Evolutionary conservation across 345 rosid species (phyloP).

Genomic region (Citrus hindsii): DNA sequence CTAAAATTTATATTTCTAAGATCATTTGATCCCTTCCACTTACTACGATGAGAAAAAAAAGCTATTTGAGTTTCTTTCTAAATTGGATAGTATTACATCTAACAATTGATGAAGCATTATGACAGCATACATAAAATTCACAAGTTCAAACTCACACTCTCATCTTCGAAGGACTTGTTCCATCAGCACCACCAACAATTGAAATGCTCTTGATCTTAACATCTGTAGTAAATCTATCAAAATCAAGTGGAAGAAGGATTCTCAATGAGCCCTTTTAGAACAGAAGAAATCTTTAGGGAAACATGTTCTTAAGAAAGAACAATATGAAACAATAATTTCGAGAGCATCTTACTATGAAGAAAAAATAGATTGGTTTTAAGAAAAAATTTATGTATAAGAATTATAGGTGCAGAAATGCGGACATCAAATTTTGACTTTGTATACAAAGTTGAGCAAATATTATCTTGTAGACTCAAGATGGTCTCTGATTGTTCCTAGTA

Average conservation of each 20-base stretch:
- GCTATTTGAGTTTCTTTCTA: not conserved
- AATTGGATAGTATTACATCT: not conserved
- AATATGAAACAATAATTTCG: not conserved
- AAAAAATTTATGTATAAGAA: not conserved
- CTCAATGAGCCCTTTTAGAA: not conserved
- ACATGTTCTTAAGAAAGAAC: not conserved
- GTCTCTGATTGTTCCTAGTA: not conserved
- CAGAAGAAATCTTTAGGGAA: not conserved
- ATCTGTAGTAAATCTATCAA: conserved; percentile 81
- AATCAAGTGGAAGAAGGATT: conserved; percentile 10
- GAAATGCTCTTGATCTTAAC: conserved; percentile 96
- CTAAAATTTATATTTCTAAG: not conserved
- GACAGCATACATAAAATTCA: not conserved
- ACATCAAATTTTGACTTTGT: too few species aligned
- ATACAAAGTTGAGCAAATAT: too few species aligned
- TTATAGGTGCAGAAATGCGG: too few species aligned
- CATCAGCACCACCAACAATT: conserved; percentile 81
- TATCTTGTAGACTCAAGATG: not conserved
- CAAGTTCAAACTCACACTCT: conserved; percentile 65
- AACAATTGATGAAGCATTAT: not conserved
- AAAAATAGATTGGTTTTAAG: not conserved
- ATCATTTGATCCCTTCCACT: not conserved
- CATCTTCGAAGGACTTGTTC: conserved; percentile 94
- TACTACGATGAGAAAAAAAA: not conserved
- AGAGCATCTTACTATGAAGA: not conserved